Percentiles rank a stretch among this genome's conserved stretches.
Evolutionary conservation across 2,329 filamentous ascomycete species (phyloP).

Genomic region (Herpotrichia juniperi): DNA sequence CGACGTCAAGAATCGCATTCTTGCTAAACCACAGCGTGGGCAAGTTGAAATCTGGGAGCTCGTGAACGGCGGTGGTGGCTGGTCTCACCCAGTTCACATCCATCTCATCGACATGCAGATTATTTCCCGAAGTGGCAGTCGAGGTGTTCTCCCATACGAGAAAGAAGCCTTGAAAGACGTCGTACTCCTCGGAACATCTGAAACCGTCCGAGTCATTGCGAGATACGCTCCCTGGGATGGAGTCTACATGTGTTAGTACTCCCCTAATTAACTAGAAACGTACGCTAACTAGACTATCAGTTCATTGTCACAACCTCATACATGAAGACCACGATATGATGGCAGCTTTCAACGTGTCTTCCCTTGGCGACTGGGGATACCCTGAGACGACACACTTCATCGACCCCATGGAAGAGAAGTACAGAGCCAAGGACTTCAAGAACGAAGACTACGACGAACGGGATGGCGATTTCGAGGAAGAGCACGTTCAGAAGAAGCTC

Average conservation of each 20-base stretch:
- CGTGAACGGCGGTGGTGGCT: slow-evolving; percentile 55
- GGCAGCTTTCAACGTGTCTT: slow-evolving; percentile 47
- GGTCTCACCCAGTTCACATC: slow-evolving; percentile 60
- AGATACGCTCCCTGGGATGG: slow-evolving; percentile 48
- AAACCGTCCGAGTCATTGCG: slow-evolving; percentile 39
- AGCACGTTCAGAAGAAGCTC: slow-evolving; percentile 29
- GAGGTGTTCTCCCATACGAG: slow-evolving; percentile 57
- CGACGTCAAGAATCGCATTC: slow-evolving; percentile 29
- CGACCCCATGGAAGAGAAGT: slow-evolving; percentile 32
- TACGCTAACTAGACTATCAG: too few relatives aligned
- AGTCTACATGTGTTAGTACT: slow-evolving; percentile 49
- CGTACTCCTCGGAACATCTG: slow-evolving; percentile 58
- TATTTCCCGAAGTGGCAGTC: slow-evolving; percentile 54
- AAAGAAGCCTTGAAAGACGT: slow-evolving; percentile 61
- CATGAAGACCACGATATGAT: slow-evolving; percentile 52
- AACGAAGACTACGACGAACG: slow-evolving; percentile 22
- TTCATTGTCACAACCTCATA: slow-evolving; percentile 51
- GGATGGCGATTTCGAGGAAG: slow-evolving; percentile 23
- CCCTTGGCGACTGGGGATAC: slow-evolving; percentile 31
- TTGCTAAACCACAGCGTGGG: slow-evolving; percentile 36
- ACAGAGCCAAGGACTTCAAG: slow-evolving; percentile 27
- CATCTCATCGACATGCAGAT: slow-evolving; percentile 65
- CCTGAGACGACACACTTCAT: slow-evolving; percentile 29
- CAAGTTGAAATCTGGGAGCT: slow-evolving; percentile 36
- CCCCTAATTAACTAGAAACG: background rate